phyloP scores from a whole-genome alignment of 192 early-diverging fungal species.

The Coemansia sp. region DNA sequence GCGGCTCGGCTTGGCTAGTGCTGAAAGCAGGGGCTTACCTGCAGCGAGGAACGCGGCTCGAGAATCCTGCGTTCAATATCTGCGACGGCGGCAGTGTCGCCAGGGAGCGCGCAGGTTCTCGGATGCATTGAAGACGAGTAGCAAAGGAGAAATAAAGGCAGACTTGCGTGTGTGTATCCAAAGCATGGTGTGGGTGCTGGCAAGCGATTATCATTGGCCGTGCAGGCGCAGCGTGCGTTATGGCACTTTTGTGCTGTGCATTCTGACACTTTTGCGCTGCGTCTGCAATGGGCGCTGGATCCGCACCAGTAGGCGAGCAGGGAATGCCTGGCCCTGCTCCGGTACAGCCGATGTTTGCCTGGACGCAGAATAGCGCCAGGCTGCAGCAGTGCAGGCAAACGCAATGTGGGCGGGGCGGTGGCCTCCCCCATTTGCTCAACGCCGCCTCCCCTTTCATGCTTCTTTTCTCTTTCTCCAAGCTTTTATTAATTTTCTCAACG shows the following conservation, averaged over 20 bases:
- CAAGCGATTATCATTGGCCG: conserved; percentile 1
- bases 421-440: conserved; percentile 10
- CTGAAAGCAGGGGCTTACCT: conserved; percentile 26
- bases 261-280: neutral
- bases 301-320: neutral
- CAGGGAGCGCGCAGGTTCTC: conserved; percentile 1
- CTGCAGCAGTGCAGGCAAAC: conserved; percentile 2
- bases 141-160: neutral
- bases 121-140: conserved; percentile 4
- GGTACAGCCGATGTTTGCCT: neutral
- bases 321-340: neutral
- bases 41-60: conserved; percentile 15
- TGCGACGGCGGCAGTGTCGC: conserved; percentile 29
- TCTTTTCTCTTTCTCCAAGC: conserved; percentile 21
- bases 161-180: neutral
- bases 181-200: neutral
- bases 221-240: neutral
- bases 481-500: conserved; percentile 9
- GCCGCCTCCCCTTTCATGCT: conserved; percentile 6
- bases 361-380: neutral
- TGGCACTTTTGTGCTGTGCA: neutral
- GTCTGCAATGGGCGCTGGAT: neutral
- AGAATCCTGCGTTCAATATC: conserved; percentile 45
- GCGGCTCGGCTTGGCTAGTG: neutral
- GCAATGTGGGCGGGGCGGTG: conserved; percentile 3